Evolutionary conservation across 495 filamentous ascomycete genomes (phyloP), one percentile per base, ranked within the genome.

Genomic region (Aspergillus indologenus): DNA sequence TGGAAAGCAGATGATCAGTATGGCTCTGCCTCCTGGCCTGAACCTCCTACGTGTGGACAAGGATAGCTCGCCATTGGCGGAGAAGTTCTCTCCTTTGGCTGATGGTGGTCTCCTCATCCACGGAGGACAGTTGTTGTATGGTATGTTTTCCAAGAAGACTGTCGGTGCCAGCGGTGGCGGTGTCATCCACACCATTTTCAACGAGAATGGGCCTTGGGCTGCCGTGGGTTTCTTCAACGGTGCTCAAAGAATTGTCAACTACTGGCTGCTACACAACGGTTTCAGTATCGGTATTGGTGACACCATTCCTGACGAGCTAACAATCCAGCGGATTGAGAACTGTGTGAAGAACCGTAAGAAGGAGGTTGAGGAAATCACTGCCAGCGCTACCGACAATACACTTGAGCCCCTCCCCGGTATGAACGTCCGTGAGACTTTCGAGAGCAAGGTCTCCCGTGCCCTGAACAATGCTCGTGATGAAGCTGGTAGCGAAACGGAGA

Each of bases 281-380:
- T 94, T 95, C 76, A 96, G 91, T 74, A 97, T 99, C 61, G 94
- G 94, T 74, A 98, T 99, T 61, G 94, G 94, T 73, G 94, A 99
- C 70, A 98, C 95, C 0, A 93, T 99, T 71, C 94, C 94, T 5
- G 93, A 98, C 68, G 79, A 80, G 44, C 71, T 71, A 1, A 97
- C 93, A 17, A 93, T 95, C 56, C 75, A 83, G n/a, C 83, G 86
- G 65, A 91, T 99, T 50, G 84, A 94, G 62, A 81, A 83, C 2
- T 87, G 88, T 44, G 90, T 99, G 53, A 79, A 85, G 15, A 74
- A 78, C 14, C 84, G 93, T 62, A 99, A 99, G 77, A 75, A 77
- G 9, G 87, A 94, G 60, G 92, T 98, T 44, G 80, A 82, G 22
- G 65, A 72, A 2, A 84, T 95, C 22, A 95, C 92, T 9, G 76